Evolutionary conservation across 2,329 filamentous ascomycete genomes (phyloP).

Genomic region (Fusarium circinatum): DNA sequence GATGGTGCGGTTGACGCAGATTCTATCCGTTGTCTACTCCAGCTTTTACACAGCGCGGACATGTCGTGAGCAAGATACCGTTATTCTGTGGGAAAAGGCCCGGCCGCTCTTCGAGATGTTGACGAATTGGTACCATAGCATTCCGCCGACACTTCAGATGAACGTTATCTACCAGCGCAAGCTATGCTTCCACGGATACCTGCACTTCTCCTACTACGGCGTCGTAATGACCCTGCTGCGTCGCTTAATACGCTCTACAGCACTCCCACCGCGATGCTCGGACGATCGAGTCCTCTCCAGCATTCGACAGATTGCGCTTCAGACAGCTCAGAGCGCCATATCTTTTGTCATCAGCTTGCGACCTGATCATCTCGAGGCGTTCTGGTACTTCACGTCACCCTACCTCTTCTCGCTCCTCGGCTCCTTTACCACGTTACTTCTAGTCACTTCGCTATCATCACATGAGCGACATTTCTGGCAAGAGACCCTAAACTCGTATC

Average conservation of each 20-base stretch:
- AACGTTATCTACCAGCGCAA: conserved; percentile 54
- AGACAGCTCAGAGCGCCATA: conserved; percentile 47
- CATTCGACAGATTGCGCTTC: conserved; percentile 47
- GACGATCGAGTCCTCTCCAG: conserved; percentile 44
- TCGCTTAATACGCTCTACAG: conserved; percentile 53
- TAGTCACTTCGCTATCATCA: conserved; percentile 48
- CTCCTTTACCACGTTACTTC: conserved; percentile 52
- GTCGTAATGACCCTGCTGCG: conserved; percentile 59
- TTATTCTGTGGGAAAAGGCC: conserved; percentile 56
- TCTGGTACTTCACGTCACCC: conserved; percentile 53
- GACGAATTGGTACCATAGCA: conserved; percentile 58
- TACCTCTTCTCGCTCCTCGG: conserved; percentile 54
- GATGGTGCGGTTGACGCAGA: conserved; percentile 58
- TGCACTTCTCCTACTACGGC: conserved; percentile 59
- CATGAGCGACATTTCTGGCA: conserved; percentile 48
- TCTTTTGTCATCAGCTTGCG: conserved; percentile 48
- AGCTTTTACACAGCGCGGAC: conserved; percentile 54
- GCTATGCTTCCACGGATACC: conserved; percentile 53
- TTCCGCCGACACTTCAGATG: conserved; percentile 58
- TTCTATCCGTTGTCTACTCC: conserved; percentile 58
- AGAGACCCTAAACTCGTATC: conserved; percentile 49
- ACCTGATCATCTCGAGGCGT: conserved; percentile 53
- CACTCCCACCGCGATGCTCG: conserved; percentile 45
- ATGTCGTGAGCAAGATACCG: conserved; percentile 46
- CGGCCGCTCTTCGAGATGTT: conserved; percentile 59